Conservation (phyloP, 371 early-diverging fungal species). For the Mortierella sp. region DNA sequence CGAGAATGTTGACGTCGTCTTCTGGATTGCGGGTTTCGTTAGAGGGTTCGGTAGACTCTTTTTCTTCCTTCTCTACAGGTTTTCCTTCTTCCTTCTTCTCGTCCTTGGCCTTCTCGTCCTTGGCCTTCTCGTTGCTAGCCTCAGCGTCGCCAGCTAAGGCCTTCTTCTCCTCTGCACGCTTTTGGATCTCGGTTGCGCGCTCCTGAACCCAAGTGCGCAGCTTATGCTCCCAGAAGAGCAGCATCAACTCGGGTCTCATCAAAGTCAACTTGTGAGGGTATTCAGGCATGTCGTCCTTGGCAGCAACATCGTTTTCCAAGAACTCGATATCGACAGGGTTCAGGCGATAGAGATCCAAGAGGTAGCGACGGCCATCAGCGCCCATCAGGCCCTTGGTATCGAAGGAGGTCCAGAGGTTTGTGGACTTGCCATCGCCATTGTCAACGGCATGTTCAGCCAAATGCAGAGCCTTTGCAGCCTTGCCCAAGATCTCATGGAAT, state of each 20-base stretch:
- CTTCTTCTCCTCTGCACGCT: slow-evolving; percentile 62
- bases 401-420: slow-evolving; percentile 81
- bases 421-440: slow-evolving; percentile 74
- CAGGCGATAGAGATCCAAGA: slow-evolving; percentile 92
- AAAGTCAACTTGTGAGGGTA: slow-evolving; percentile 93
- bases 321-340: slow-evolving; percentile 93
- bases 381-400: slow-evolving; percentile 95
- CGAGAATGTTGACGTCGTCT: slow-evolving; percentile 67
- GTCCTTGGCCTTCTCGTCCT: slow-evolving; percentile 21
- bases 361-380: slow-evolving; percentile 91
- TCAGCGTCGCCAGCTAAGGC: slow-evolving; percentile 41
- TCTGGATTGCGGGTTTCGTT: slow-evolving; percentile 42
- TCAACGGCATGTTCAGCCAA: slow-evolving; percentile 81
- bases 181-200: slow-evolving; percentile 67
- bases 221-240: slow-evolving; percentile 86
- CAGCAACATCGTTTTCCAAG: slow-evolving; percentile 77
- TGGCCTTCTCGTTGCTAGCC: slow-evolving; percentile 23
- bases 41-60: slow-evolving; percentile 20
- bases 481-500: slow-evolving; percentile 81
- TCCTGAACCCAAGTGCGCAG: slow-evolving; percentile 75
- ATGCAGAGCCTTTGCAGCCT: slow-evolving; percentile 86
- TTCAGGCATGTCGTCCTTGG: slow-evolving; percentile 62
- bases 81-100: slow-evolving; percentile 31
- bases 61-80: slow-evolving; percentile 55
- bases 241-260: slow-evolving; percentile 90